Base-by-base conservation (phyloP, 2,329 filamentous ascomycete genomes). In the Sporothrix brunneoviolacea region DNA sequence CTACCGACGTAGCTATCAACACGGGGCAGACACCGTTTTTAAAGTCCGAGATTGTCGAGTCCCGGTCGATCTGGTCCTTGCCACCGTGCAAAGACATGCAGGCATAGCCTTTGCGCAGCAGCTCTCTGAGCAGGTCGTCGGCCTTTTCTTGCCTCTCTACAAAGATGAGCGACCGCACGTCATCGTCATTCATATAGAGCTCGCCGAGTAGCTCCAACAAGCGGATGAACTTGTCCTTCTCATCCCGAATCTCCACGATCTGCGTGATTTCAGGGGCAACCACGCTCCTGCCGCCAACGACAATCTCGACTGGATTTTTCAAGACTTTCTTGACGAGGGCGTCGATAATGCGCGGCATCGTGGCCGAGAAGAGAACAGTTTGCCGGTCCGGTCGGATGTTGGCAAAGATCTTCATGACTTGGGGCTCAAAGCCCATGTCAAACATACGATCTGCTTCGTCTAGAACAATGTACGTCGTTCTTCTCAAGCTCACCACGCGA, bases 401-500 rank as follows among this genome's bases (percentile, higher is more conserved):
- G 58, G 83, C 82, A 64, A 97, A 83, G 52, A 98, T 93, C 68
- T 95, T 96, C 82, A 93, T 93, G 48, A 98, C 91, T 66, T 98
- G 93, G 2, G 93, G 91, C 68, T 95, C 91, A 63, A 98, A 98
- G 13, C 93, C 93, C 93, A 98, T 97, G 66, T 98, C 93, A 64
- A 97, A 96, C 93, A 98, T 97, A 55, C 93, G 86, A 68, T 98
- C 93, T 42, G 93, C 93, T 70, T 98, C 93, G 64, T 98, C 93
- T 35, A 98, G 79, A 10, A 98, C 93, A 21, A 96, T 83, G 65
- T 97, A 98, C 0, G 89, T 93, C 12, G 95, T 88, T 56, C 93
- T 80, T 58, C 80, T 83, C 51, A 98, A 75, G 62, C 94, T 97
- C 12, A 91, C 95, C 9, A 97, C 91, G 55, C 91, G 82, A n/a